Conservation (phyloP, 352 stramenopile genomes). For the Globisporangium sylvaticum region DNA sequence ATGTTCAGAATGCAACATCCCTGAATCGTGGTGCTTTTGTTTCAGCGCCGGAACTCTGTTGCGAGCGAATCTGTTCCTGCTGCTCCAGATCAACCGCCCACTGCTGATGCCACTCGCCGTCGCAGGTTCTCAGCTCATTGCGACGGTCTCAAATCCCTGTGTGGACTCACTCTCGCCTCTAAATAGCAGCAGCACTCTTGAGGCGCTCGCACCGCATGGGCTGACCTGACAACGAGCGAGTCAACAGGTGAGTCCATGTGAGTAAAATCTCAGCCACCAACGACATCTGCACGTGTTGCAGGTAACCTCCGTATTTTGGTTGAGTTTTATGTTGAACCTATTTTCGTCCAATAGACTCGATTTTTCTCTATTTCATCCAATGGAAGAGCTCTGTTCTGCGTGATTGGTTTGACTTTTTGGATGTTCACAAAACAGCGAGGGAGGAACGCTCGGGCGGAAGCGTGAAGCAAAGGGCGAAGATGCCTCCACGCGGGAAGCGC, state of each 20-base stretch:
- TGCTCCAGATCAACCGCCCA: neutral
- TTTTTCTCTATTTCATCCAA: neutral
- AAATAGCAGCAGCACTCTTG: neutral
- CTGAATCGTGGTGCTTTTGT: neutral
- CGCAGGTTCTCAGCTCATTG: slow-evolving; percentile 10
- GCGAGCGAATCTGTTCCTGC: slow-evolving; percentile 6
- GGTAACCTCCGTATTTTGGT: neutral
- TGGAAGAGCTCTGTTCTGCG: neutral
- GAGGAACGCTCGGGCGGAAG: slow-evolving; percentile 9
- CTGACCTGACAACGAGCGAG: neutral
- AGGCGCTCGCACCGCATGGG: neutral
- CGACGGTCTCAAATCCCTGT: neutral
- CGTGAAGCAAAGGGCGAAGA: slow-evolving; percentile 2
- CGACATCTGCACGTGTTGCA: neutral
- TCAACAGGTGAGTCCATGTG: neutral
- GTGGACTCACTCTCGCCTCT: neutral
- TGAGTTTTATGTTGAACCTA: neutral
- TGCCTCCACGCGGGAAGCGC: slow-evolving; percentile 34
- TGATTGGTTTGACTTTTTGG: slow-evolving; percentile 4
- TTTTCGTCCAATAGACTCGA: neutral
- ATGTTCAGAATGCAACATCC: neutral
- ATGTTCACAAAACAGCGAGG: slow-evolving; percentile 7
- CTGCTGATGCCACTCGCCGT: neutral
- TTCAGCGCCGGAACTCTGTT: slow-evolving; percentile 14
- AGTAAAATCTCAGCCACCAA: neutral